Evolutionary conservation across 805 yeast genomes (phyloP), one percentile per base, ranked within the genome.

Genomic region (Sugiyamaella americana): DNA sequence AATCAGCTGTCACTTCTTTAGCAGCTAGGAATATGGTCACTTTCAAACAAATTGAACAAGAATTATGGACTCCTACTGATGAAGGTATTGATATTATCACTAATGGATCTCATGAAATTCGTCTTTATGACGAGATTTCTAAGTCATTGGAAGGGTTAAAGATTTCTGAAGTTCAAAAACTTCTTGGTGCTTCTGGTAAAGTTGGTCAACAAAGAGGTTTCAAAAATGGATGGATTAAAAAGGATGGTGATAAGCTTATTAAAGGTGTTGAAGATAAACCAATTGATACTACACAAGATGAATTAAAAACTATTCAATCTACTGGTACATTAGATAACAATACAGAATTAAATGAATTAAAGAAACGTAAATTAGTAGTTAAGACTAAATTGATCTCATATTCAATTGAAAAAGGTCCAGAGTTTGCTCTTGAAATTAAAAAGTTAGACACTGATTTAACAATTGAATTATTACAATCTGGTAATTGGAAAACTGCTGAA

Each of bases 131-230:
- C 45, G 86, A 60, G 62, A 87, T 93, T 39, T 72, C 84, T 46
- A 75, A 79, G 57, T 72, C 82, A 40, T 67, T 89, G 43, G 95
- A 84, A 48, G 88, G 91, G 32, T 74, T 93, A 58, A 86, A 84
- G 61, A 81, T 93, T 57, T 64, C 84, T 20, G 97, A 91, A 17
- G 67, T 69, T 30, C 59, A 58, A 43, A 63, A 80, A 47, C 76
- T 82, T 54, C 72, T 91, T 68, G 97, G 97, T 47, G 71, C 79
- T 44, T 39, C 51, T 19, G 98, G 97, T 52, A 82, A 82, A 58
- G 75, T 91, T 54, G 99, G 98, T 53, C 98, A 93, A 71, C 95
- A 95, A 57, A 82, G 89, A 60, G 99, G 98, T 16, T 94, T 93
- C 77, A 91, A 88, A 68, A 89, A 89, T 66, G 94, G 95, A 37